Base-by-base conservation (phyloP, 345 rosid genomes). In the Pistacia atlantica region DNA sequence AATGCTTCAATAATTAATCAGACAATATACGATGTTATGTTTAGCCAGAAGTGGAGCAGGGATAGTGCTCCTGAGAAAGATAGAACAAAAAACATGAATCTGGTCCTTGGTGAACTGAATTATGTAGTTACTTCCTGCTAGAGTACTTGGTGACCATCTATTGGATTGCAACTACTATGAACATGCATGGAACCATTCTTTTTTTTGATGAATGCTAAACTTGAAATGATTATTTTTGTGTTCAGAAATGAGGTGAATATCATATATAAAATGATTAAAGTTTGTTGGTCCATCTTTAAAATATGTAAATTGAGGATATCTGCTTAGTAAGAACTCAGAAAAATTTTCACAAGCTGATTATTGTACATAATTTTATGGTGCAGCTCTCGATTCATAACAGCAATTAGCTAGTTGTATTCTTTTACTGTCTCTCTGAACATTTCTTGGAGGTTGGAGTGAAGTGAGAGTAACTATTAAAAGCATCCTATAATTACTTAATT, bases 131-230 rank as follows among this genome's bases (percentile, higher is more conserved):
- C 38, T 66, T 17, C 42, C 28, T 18, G 52, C 33, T 20, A 14
- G 28, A 3, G 14, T 22, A 42, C 31, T n/a, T 25, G 4, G 25
- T 66, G 52, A 66, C 20, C 51, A 18, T 42, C 51, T 65, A 42
- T 5, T 65, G 69, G n/a, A 33, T 63, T 63, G 20, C 22, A 48
- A 42, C 67, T 63, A 38, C 67, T 17, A 38, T 65, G 51, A 65
- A 65, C 13, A 63, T 65, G 28, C 52, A 35, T 37, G 10, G 1
- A 0, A 45, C 54, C 33, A n/a, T 10, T n/a, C 12, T 8, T 10
- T 25, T 25, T 65, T n/a, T 65, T 65, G 14, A 45, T 66, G 31
- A 2, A 10, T 2, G 69, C 13, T 66, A 11, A 42, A 66, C 22
- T 66, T 38, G 69, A 18, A 65, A 65, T n/a, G 69, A 13, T 22